phyloP scores from a whole-genome alignment of 768 basidiomycete genomes.

The Trametes gibbosa region DNA sequence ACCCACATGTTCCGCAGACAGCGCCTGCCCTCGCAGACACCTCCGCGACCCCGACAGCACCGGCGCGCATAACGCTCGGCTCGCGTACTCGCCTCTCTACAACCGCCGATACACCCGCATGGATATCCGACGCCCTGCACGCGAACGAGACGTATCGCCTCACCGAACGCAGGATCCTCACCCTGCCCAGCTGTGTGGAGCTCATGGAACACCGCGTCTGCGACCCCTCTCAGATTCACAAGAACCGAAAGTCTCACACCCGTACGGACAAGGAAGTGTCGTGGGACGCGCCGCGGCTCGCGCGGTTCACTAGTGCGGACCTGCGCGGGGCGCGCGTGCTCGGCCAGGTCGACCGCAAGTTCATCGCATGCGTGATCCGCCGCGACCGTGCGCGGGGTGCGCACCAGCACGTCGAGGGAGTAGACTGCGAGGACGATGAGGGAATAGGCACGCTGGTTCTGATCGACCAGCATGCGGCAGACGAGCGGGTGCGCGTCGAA shows the following conservation, averaged over 20 bases:
- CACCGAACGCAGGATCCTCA: conserved; percentile 47
- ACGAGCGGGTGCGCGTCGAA: conserved; percentile 93
- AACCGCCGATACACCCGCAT: conserved; percentile 45
- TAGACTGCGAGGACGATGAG: conserved; percentile 11
- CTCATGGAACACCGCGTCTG: not conserved
- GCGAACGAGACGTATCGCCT: conserved; percentile 55
- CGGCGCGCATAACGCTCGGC: conserved; percentile 12
- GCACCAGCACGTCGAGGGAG: too few relatives aligned
- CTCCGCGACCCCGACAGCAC: not conserved
- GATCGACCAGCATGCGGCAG: conserved; percentile 98
- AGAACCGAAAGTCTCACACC: not conserved
- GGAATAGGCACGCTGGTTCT: conserved; percentile 52
- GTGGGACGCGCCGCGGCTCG: conserved; percentile 8
- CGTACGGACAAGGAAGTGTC: not conserved
- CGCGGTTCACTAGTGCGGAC: conserved; percentile 47
- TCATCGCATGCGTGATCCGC: conserved; percentile 69
- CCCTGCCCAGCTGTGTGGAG: conserved; percentile 24
- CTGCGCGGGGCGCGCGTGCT: conserved; percentile 61
- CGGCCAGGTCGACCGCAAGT: conserved; percentile 88
- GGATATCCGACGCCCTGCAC: conserved; percentile 65
- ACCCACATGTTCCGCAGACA: conserved; percentile 31
- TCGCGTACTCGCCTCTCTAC: not conserved
- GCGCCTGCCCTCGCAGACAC: not conserved
- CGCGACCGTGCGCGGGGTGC: conserved; percentile 21
- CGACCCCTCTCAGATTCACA: too few relatives aligned